phyloP scores from a whole-genome alignment of 2,329 filamentous ascomycete species.

The Huntiella savannae region DNA sequence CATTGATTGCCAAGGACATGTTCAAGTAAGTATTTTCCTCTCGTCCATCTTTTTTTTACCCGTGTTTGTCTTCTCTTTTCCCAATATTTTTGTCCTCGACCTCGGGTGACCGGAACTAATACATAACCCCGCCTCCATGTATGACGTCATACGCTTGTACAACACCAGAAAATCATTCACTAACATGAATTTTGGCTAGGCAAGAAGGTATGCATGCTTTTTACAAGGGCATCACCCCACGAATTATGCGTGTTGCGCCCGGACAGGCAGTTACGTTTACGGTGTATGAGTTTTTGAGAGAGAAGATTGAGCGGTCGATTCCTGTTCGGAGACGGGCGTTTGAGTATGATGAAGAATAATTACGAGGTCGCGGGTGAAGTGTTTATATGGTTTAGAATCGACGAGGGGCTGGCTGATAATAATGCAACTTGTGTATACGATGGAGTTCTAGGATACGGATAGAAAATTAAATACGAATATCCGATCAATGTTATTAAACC shows the following conservation, averaged over 20 bases:
- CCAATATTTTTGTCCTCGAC: background rate
- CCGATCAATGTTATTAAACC: background rate
- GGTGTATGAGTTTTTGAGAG: conserved; percentile 62
- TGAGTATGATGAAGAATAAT: conserved; percentile 7
- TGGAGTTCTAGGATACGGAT: no score
- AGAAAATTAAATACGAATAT: background rate
- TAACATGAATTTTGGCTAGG: conserved; percentile 24
- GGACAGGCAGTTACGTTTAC: conserved; percentile 68
- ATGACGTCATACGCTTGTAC: conserved; percentile 8
- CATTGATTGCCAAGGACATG: conserved; percentile 62
- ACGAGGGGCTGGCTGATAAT: background rate
- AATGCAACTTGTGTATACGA: background rate
- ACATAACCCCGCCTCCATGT: background rate
- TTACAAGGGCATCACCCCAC: conserved; percentile 96
- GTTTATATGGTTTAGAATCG: no score
- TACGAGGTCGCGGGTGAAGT: no score
- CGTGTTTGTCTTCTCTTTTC: background rate
- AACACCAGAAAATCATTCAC: background rate
- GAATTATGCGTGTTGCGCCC: conserved; percentile 92
- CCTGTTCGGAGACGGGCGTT: conserved; percentile 3
- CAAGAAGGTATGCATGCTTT: conserved; percentile 90
- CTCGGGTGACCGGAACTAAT: background rate
- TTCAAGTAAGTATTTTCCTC: conserved; percentile 39
- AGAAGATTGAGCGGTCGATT: conserved; percentile 40
- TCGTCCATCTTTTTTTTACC: background rate